These are phyloP conservation scores for Ophiostoma ulmi DNA, from an alignment of 2,329 filamentous ascomycete species.

Conservation along the genomic window DNA sequence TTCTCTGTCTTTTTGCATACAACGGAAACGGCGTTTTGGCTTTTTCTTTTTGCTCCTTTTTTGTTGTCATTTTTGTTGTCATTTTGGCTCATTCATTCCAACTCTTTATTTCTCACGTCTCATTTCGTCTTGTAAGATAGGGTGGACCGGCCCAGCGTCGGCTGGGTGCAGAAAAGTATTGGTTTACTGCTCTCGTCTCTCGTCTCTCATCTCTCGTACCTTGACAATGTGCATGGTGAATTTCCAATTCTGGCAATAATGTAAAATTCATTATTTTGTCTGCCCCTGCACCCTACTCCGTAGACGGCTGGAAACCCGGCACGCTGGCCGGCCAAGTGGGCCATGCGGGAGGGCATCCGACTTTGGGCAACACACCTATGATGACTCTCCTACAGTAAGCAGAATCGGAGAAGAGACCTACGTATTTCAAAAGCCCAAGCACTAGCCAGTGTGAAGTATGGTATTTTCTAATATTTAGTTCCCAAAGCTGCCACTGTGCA, in stretches of 20 bases:
- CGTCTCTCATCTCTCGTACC: not conserved
- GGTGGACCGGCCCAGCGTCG: constrained; percentile 9
- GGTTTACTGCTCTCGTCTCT: not conserved
- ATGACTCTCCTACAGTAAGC: no score
- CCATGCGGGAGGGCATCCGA: constrained; percentile 1
- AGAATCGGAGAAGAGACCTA: not conserved
- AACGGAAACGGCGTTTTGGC: constrained; percentile 10
- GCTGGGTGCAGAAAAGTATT: constrained; percentile 7
- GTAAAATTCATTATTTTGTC: no score
- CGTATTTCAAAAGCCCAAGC: not conserved
- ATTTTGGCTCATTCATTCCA: not conserved
- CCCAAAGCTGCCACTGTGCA: no score
- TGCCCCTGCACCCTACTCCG: no score
- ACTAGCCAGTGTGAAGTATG: no score
- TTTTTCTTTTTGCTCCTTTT: not conserved
- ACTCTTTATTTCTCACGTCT: not conserved
- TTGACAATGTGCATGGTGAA: not conserved
- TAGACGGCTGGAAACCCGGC: not conserved
- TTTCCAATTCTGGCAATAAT: not conserved
- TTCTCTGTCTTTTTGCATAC: constrained; percentile 8
- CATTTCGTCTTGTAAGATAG: constrained; percentile 4
- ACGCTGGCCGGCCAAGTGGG: not conserved
- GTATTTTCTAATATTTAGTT: no score
- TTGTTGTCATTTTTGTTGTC: not conserved
- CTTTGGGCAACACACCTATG: no score